Conservation (phyloP, 352 stramenopile species). For the Phytophthora hybrid region DNA sequence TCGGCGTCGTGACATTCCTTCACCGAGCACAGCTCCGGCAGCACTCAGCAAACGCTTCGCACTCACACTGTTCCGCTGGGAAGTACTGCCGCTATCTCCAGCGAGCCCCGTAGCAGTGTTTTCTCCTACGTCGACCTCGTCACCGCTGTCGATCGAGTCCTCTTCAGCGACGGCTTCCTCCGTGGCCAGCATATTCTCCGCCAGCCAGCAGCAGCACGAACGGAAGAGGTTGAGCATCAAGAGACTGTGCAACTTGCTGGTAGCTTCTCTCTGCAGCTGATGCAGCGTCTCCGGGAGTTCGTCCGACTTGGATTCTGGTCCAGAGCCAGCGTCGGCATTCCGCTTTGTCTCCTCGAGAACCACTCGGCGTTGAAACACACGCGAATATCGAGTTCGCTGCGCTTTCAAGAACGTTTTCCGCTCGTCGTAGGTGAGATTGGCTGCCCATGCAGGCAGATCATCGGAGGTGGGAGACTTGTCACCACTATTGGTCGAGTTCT, state of each 20-base stretch:
- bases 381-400: conserved; percentile 26
- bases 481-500: neutral
- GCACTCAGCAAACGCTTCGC: conserved; percentile 1
- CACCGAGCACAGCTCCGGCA: conserved; percentile 2
- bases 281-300: conserved; percentile 25
- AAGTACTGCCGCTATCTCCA: neutral
- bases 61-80: neutral
- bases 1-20: conserved; percentile 31
- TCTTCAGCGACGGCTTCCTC: conserved; percentile 7
- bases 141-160: neutral
- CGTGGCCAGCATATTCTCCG: conserved; percentile 54
- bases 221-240: conserved; percentile 71
- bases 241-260: conserved; percentile 48
- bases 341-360: conserved; percentile 22
- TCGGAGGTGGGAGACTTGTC: neutral
- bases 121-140: neutral
- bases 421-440: conserved; percentile 20
- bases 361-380: conserved; percentile 32
- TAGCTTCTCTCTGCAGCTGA: conserved; percentile 48
- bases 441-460: neutral
- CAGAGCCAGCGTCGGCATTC: neutral
- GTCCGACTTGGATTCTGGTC: neutral
- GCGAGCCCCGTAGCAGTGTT: neutral
- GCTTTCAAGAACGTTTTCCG: conserved; percentile 26
- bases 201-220: conserved; percentile 68